Base-by-base conservation (phyloP, 2,329 filamentous ascomycete genomes). In the Pseudogymnoascus sp. region DNA sequence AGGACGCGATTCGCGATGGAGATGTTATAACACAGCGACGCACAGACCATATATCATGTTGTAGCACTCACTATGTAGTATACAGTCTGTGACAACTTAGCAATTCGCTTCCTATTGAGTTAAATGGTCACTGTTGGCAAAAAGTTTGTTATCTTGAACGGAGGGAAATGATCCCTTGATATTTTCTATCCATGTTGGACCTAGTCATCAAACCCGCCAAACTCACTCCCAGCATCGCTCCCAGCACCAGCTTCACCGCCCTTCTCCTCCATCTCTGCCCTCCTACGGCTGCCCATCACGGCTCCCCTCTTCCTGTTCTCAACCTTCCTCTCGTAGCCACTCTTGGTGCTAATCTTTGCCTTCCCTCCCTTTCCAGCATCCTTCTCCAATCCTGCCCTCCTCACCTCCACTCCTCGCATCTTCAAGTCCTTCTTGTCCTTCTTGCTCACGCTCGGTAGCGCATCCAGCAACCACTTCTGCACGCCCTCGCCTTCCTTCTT, bases 391-490 rank as follows among this genome's bases (percentile, higher is more conserved):
- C 69, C 70, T 8, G 68, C 73, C 68, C 83, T 75, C 43, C 91
- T 80, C 2, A 84, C 86, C 73, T 92, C 88, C 8, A 97, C 88
- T 5, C 94, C 94, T 66, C 86, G 80, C 71, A 84, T 84, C 79
- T 90, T 95, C 66, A 99, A 74, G 71, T 85, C 85, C 78, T 93
- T 87, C 77, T 88, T 89, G 64, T 92, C 89, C 58, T 87, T 84
- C 79, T 97, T 97, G 68, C 79, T 86, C 18, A 94, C 84, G 64
- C 87, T 87, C 0, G 94, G 94, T 65, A 99, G 78, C 2, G 90
- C 87, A 71, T 96, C 89, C 4, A 97, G 78, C 59, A 99, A 78
- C 92, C 93, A 97, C 72, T 88, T 86, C 70, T 91, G 86, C 28
- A 95, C 81, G 0, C 82, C 80, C 22, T 81, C 79, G 0, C 76